phyloP scores from a whole-genome alignment of 257 asterid species.

The Solanum pinnatisectum region DNA sequence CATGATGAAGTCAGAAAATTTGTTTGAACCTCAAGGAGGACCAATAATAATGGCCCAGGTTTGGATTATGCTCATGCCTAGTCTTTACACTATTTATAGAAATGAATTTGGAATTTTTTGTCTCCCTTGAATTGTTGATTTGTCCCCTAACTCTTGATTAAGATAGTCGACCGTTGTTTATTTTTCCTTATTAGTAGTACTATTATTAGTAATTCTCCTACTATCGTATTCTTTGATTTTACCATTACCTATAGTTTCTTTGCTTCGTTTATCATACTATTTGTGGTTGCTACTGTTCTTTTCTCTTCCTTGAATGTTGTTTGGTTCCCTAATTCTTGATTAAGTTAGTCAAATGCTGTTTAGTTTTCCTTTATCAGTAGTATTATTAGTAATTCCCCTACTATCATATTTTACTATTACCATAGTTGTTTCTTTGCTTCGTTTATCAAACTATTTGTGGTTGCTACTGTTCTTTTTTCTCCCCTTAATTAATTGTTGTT shows the following conservation, averaged over 20 bases:
- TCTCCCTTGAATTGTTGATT: background rate
- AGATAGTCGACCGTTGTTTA: background rate
- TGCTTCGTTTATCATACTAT: background rate
- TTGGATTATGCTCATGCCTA: background rate
- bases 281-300: background rate
- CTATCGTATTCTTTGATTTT: too few relatives aligned
- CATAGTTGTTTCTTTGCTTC: background rate
- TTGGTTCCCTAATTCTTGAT: background rate
- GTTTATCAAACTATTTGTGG: background rate
- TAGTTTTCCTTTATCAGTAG: background rate
- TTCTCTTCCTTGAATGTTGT: background rate
- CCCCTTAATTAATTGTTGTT: too few relatives aligned
- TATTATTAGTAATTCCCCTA: background rate
- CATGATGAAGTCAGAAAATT: constrained; percentile 50
- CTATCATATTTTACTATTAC: too few relatives aligned
- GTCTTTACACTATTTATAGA: background rate
- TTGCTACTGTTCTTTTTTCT: background rate
- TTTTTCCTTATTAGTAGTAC: too few relatives aligned
- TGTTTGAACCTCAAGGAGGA: constrained; percentile 76
- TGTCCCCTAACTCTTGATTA: background rate
- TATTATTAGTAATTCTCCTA: background rate
- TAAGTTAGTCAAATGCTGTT: background rate
- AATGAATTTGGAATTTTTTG: background rate
- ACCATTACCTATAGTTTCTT: too few relatives aligned
- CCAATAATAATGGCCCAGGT: constrained; percentile 81